These are phyloP conservation scores for Candida labiduridarum DNA, from an alignment of 1,139 yeast species.

Conservation along the genomic window DNA sequence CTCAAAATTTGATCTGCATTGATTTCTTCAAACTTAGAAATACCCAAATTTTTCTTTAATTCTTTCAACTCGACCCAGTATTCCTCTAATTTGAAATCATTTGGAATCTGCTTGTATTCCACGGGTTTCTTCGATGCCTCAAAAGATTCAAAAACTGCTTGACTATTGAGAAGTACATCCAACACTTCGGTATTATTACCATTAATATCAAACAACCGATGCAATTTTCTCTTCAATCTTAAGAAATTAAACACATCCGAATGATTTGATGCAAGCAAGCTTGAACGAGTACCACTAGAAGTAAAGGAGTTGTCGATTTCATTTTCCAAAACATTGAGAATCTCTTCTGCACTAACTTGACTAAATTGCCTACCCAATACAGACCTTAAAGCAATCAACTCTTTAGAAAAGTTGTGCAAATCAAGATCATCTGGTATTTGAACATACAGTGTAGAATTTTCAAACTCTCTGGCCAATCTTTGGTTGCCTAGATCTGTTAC, in stretches of 20 bases:
- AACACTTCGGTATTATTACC: slow-evolving; percentile 35
- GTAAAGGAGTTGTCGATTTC: slow-evolving; percentile 23
- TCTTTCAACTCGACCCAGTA: slow-evolving; percentile 34
- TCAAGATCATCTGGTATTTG: slow-evolving; percentile 24
- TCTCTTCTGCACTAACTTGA: slow-evolving; percentile 13
- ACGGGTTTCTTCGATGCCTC: slow-evolving; percentile 7
- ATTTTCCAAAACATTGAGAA: slow-evolving; percentile 21
- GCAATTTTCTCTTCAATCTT: slow-evolving; percentile 24
- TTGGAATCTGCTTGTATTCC: slow-evolving; percentile 39
- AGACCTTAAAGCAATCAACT: slow-evolving; percentile 22
- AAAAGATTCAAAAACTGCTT: slow-evolving; percentile 23
- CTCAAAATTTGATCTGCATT: slow-evolving; percentile 13
- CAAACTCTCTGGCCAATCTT: neutral
- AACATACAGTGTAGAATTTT: slow-evolving; percentile 12
- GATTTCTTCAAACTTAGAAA: slow-evolving; percentile 19
- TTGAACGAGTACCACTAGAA: slow-evolving; percentile 17
- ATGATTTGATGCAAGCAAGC: slow-evolving; percentile 20
- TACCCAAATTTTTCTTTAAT: slow-evolving; percentile 20
- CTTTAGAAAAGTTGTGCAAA: slow-evolving; percentile 27
- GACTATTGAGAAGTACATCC: slow-evolving; percentile 33
- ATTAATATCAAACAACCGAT: slow-evolving; percentile 28
- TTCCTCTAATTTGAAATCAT: slow-evolving; percentile 38
- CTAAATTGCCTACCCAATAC: slow-evolving; percentile 18
- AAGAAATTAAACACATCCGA: slow-evolving; percentile 23
- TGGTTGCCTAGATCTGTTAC: neutral